Evolutionary conservation across 805 yeast species (phyloP), one percentile per base, ranked within the genome.

Genomic region (Lachancea thermotolerans): DNA sequence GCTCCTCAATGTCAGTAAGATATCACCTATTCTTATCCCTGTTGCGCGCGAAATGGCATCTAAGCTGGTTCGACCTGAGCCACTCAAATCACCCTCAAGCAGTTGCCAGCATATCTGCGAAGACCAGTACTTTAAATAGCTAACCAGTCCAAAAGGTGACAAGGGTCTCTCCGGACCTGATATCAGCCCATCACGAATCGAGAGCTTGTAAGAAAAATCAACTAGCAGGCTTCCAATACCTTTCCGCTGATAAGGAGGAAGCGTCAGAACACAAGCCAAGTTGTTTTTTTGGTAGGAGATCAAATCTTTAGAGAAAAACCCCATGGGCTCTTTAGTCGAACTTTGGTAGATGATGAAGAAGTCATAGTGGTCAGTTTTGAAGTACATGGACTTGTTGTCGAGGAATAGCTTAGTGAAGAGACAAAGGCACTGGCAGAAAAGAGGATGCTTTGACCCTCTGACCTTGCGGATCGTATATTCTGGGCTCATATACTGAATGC

Each of bases 161-260:
- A 93, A 67, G 0, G 99, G 99, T 51, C 80, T 75, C 60, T 93
- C 99, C 0, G 99, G 99, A 0, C 97, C 95, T 48, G 96, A 88
- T 1, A 77, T 64, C 16, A 69, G 54, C 28, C 77, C 79, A 36
- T 85, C 85, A 12, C 73, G 74, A 34, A 77, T 68, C 0, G 96
- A 87, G 16, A 90, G 61, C 28, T 74, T 80, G 58, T 91, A 93
- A 33, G 95, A 86, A 53, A 88, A 85, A 49, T 87, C 87, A 12
- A 93, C 86, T 34, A 93, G 61, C 10, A 87, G 68, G 4, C 87
- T 79, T 0, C 98, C 99, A 21, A 90, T 62, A 7, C 79, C 82
- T 35, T 75, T 73, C 47, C 87, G 71, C 61, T 91, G 98, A 60
- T 79, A 93, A 2, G 96, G 96, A 1, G 99, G 99, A 49, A 93